phyloP scores from a whole-genome alignment of 2,329 filamentous ascomycete genomes.

The Aspergillus oerlinghausenensis region DNA sequence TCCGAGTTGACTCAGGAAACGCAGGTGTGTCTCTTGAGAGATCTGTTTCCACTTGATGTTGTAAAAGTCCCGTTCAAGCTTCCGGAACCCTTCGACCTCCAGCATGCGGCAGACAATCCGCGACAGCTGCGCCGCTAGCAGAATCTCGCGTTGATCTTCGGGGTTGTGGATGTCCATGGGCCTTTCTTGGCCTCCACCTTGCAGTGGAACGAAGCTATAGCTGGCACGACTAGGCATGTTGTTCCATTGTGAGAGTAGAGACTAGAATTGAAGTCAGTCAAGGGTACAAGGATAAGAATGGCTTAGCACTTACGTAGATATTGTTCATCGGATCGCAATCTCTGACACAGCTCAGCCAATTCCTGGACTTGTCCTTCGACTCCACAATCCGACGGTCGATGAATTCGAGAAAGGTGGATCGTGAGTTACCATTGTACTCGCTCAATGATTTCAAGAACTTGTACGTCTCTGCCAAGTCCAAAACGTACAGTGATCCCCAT shows the following conservation, averaged over 20 bases:
- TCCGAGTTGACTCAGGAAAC: conserved; percentile 38
- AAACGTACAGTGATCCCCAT: conserved; percentile 39
- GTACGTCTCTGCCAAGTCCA: conserved; percentile 40
- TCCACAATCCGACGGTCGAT: conserved; percentile 42
- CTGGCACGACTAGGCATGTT: conserved; percentile 45
- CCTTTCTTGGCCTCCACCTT: conserved; percentile 27
- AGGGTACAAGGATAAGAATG: not conserved
- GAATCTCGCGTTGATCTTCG: conserved; percentile 36
- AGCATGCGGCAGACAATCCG: conserved; percentile 45
- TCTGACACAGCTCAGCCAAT: conserved; percentile 39
- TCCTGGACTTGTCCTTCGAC: conserved; percentile 43
- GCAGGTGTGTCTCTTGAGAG: conserved; percentile 38
- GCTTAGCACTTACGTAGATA: conserved; percentile 32
- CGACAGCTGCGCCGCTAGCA: conserved; percentile 42
- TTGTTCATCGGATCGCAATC: conserved; percentile 39
- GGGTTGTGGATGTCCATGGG: conserved; percentile 36
- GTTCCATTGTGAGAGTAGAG: conserved; percentile 41
- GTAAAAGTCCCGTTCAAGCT: conserved; percentile 42
- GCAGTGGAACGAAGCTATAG: conserved; percentile 37
- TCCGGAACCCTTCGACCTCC: conserved; percentile 43
- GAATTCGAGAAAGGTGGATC: conserved; percentile 40
- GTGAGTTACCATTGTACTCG: conserved; percentile 35
- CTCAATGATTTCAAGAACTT: conserved; percentile 36
- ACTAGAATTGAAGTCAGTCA: conserved; percentile 18
- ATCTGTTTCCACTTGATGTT: conserved; percentile 44